These are phyloP conservation scores for Podospora appendiculata DNA, from an alignment of 495 filamentous ascomycete genomes.

Conservation along the genomic window DNA sequence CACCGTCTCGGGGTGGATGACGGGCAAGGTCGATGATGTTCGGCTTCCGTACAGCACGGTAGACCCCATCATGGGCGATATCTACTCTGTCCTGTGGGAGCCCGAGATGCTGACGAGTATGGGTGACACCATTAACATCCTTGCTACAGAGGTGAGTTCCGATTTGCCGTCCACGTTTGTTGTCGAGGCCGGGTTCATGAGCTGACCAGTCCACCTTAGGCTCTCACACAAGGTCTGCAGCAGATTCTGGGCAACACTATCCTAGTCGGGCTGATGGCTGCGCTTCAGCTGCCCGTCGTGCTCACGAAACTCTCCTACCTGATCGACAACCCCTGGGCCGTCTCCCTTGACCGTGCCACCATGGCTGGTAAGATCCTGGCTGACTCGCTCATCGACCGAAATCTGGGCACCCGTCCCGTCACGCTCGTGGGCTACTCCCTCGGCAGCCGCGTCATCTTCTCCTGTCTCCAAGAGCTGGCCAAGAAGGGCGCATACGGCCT, in stretches of 20 bases:
- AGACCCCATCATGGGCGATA: constrained; percentile 95
- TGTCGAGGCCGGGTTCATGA: constrained; percentile 1
- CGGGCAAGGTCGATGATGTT: constrained; percentile 92
- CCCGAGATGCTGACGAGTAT: constrained; percentile 96
- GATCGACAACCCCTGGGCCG: constrained; percentile 97
- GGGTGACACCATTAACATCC: constrained; percentile 96
- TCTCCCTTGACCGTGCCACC: constrained; percentile 83
- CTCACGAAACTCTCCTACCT: constrained; percentile 92
- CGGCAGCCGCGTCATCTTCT: constrained; percentile 86
- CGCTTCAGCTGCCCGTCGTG: constrained; percentile 85
- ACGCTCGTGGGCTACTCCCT: constrained; percentile 97
- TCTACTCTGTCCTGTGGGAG: constrained; percentile 97
- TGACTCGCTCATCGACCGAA: constrained; percentile 86
- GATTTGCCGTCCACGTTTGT: not conserved
- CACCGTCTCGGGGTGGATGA: constrained; percentile 97
- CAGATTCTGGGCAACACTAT: constrained; percentile 91
- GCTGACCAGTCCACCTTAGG: constrained; percentile 38
- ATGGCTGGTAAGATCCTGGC: constrained; percentile 89
- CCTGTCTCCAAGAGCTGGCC: constrained; percentile 81
- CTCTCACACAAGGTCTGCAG: constrained; percentile 90
- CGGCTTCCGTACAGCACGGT: constrained; percentile 92
- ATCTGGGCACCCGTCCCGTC: constrained; percentile 82
- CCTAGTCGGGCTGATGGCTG: constrained; percentile 81
- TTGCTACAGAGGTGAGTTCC: constrained; percentile 80
- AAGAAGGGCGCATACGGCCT: constrained; percentile 82